Evolutionary conservation across 352 stramenopile species (phyloP).

Genomic region (Phytopythium boreale): DNA sequence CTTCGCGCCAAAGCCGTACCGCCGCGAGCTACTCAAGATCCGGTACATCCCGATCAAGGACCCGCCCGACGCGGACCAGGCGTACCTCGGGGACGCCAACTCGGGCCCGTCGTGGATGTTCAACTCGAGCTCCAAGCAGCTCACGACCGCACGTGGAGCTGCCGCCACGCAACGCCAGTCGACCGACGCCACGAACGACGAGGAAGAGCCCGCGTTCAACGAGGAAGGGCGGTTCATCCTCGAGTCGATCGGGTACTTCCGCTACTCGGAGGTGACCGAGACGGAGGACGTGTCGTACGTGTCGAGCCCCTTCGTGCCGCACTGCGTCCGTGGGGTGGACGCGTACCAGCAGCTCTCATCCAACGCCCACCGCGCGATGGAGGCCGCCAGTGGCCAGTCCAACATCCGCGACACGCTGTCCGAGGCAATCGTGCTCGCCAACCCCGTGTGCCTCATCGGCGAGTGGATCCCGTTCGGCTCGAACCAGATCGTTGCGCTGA

Average conservation of each 20-base stretch:
- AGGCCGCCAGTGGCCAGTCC: constrained; percentile 77
- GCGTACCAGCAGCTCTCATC: constrained; percentile 73
- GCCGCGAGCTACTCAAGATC: constrained; percentile 51
- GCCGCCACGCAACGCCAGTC: background rate
- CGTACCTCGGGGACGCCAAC: constrained; percentile 6
- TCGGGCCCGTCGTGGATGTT: constrained; percentile 34
- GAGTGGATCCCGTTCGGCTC: constrained; percentile 97
- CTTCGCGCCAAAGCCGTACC: constrained; percentile 53
- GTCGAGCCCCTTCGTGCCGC: constrained; percentile 92
- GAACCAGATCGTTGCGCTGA: constrained; percentile 95
- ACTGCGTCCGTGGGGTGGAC: constrained; percentile 90
- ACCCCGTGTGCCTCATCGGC: constrained; percentile 92
- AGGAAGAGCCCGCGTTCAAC: constrained; percentile 20
- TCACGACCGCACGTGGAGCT: constrained; percentile 8
- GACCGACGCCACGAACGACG: constrained; percentile 6
- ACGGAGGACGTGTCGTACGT: constrained; percentile 96
- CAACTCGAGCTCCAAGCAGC: constrained; percentile 32
- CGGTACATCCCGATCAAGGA: constrained; percentile 60
- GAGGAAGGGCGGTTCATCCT: constrained; percentile 53
- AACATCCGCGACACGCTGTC: constrained; percentile 92
- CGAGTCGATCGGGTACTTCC: constrained; percentile 82
- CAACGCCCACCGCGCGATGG: constrained; percentile 89
- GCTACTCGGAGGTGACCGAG: constrained; percentile 93
- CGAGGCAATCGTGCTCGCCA: constrained; percentile 93
- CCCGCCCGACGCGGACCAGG: constrained; percentile 17